Base-by-base conservation (phyloP, 2,329 filamentous ascomycete genomes). In the Dothistroma septosporum region DNA sequence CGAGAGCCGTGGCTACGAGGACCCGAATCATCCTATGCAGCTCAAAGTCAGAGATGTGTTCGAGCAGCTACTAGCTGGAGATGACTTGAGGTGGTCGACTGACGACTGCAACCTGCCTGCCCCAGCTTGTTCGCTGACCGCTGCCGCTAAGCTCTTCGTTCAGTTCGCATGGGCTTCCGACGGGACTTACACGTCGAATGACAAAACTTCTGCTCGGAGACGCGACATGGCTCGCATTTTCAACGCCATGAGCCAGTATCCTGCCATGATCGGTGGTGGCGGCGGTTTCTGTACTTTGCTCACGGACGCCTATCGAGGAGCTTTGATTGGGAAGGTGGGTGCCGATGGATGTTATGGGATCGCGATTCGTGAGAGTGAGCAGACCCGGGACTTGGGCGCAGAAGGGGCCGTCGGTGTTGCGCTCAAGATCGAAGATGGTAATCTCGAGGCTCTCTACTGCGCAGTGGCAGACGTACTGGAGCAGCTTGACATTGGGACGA, bases 381-480 rank as follows among this genome's bases (percentile, higher is more conserved):
- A 73, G 21, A 79, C 78, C 0, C 65, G 58, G 50, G 22, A 33
- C 5, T 35, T 64, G n/a, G 76, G 78, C 0, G 74, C 72, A 0
- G 55, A 72, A 1, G 77, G 76, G 5, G 71, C 74, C 0, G 53
- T 82, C 3, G 80, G 79, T 0, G 77, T 82, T 11, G 72, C 79
- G 0, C 75, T 80, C 12, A 82, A 83, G 63, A 74, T 83, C 8
- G 79, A 81, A 58, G 81, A 82, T 49, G 79, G 80, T 0, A 81
- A 73, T 60, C 61, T 78, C 1, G 72, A 71, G 5, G 74, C 80
- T 1, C 68, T 82, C 1, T 80, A 82, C 57, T 72, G 77, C 0
- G 79, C 73, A 0, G 72, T 80, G 1, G 61, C 69, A 2, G 80
- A 82, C 62, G 74, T 81, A 9, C 65, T 83, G 9, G 69, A 76